These are phyloP conservation scores for Aristolochia contorta DNA, from an alignment of 164 flowering plant genomes.

Conservation along the genomic window DNA sequence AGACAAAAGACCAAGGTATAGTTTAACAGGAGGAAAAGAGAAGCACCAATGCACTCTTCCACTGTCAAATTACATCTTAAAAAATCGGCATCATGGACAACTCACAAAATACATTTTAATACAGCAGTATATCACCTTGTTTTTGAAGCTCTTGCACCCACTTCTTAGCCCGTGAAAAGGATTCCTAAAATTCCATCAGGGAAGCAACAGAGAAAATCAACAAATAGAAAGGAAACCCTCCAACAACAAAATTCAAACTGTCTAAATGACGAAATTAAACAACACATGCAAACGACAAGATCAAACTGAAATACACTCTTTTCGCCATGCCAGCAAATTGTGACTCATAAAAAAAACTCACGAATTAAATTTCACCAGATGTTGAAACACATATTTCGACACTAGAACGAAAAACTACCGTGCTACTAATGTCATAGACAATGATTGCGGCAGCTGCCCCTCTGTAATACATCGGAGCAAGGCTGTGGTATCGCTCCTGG, in stretches of 20 bases:
- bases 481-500: slow-evolving; percentile 68
- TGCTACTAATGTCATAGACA: slow-evolving; percentile 55
- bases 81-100: background rate
- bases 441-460: slow-evolving; percentile 71
- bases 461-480: slow-evolving; percentile 76
- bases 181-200: slow-evolving; percentile 29
- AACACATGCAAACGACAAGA: background rate
- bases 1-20: background rate
- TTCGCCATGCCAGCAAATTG: too few relatives aligned
- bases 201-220: background rate
- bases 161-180: slow-evolving; percentile 54
- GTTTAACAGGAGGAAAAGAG: background rate
- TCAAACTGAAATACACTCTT: too few relatives aligned
- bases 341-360: background rate
- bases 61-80: background rate
- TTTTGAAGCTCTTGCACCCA: slow-evolving; percentile 68
- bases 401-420: slow-evolving; percentile 12
- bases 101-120: background rate
- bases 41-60: background rate
- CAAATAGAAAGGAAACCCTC: background rate
- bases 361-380: background rate
- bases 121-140: slow-evolving; percentile 30
- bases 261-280: background rate
- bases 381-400: background rate
- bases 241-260: background rate